Evolutionary conservation across 1,139 yeast species (phyloP), one percentile per base, ranked within the genome.

Genomic region (Lodderomyces metapsilosis): DNA sequence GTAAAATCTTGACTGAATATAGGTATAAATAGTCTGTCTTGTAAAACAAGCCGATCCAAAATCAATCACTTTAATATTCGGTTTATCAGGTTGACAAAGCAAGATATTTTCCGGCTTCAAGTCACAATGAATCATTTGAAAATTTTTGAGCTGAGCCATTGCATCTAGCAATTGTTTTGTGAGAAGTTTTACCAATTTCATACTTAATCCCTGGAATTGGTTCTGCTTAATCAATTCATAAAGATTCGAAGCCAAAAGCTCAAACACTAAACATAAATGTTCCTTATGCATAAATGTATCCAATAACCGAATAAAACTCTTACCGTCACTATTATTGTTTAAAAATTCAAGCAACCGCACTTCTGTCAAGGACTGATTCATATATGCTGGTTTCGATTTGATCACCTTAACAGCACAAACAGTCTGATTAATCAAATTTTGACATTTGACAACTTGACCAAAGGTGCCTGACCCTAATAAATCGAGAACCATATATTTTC

Each of bases 371-470:
- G 95, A 86, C 63, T 92, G 98, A 58, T 88, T 89, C 64, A 91
- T 71, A 56, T 87, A 91, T 9, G 95, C 96, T 4, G 96, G 88
- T 57, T 86, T 87, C 28, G 96, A 86, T 60, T 92, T 92, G 51
- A 92, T 88, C 34, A 92, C 96, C 61, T 92, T 92, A 34, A 94
- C 95, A 0, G 98, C 98, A 36, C 91, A 88, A 20, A 92, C 81
- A 46, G 88, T 91, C 57, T 88, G 94, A 37, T 94, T 89, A 38
- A 81, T 71, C 62, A 92, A 71, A 60, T 92, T 89, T 62, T 92
- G 98, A 64, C 98, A 92, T 64, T 92, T 92, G 25, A 91, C 98
- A 41, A 94, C 99, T 63, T 92, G 99, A 4, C 98, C 98, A 73
- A 94, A 92, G 0, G 98, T 91, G 3, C 99, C 99, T 50, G 91